Conservation (phyloP, 2,329 filamentous ascomycete genomes). For the Neofusicoccum sp. region DNA sequence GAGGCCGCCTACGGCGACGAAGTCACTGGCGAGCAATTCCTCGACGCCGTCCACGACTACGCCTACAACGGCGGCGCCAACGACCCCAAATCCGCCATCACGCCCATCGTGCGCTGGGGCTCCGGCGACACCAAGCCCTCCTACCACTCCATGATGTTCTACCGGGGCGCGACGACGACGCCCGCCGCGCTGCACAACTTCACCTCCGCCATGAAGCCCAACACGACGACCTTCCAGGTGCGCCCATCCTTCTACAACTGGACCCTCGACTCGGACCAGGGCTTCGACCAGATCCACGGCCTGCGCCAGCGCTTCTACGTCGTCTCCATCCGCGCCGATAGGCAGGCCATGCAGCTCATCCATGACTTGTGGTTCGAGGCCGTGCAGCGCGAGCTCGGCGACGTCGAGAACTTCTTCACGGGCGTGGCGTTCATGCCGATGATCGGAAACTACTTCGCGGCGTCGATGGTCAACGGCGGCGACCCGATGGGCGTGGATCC, state of each 20-base stretch:
- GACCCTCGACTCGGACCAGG: constrained; percentile 9
- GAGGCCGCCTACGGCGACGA: constrained; percentile 21
- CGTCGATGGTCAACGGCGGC: constrained; percentile 18
- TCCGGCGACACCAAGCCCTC: constrained; percentile 20
- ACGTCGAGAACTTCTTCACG: constrained; percentile 21
- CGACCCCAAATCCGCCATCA: constrained; percentile 21
- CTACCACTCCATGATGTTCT: constrained; percentile 24
- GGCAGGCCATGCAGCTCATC: constrained; percentile 21
- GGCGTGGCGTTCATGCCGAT: constrained; percentile 23
- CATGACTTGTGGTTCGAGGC: constrained; percentile 23
- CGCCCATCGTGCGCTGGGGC: constrained; percentile 24
- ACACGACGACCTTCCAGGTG: constrained; percentile 20
- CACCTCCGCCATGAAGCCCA: constrained; percentile 20
- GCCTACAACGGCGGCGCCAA: constrained; percentile 22
- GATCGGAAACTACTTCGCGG: neutral
- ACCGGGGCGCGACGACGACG: constrained; percentile 22
- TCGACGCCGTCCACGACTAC: constrained; percentile 22
- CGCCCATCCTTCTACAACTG: constrained; percentile 20
- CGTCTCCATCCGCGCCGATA: constrained; percentile 20
- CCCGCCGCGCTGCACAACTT: constrained; percentile 20
- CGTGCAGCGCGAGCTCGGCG: constrained; percentile 19
- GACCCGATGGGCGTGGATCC: constrained; percentile 22
- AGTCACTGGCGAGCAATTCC: constrained; percentile 18
- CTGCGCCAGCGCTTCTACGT: constrained; percentile 24
- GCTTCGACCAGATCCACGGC: constrained; percentile 19